Conservation (phyloP, 1,284 basidiomycete genomes). For the Apiotrichum veenhuisii region DNA sequence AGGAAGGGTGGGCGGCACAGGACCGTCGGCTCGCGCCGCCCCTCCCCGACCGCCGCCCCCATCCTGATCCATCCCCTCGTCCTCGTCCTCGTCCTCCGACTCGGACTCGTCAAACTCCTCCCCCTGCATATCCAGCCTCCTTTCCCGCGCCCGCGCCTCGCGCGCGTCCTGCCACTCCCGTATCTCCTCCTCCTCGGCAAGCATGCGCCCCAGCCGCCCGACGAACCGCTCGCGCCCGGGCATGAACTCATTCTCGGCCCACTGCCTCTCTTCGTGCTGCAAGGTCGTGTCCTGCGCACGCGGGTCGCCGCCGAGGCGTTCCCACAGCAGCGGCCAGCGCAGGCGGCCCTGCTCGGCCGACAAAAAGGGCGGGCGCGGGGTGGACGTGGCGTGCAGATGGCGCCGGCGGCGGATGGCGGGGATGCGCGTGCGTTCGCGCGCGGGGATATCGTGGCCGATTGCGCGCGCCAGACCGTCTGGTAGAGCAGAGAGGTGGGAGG, state of each 20-base stretch:
- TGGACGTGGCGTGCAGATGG: not conserved
- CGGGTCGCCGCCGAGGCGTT: constrained; percentile 39
- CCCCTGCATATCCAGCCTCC: constrained; percentile 27
- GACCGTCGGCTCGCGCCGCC: not conserved
- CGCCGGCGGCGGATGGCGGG: constrained; percentile 22
- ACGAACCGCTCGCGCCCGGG: constrained; percentile 32
- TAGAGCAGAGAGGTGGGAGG: constrained; percentile 2
- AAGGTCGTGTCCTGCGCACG: constrained; percentile 13
- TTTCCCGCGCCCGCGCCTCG: constrained; percentile 33
- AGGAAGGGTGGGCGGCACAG: not conserved
- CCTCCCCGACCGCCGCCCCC: not conserved
- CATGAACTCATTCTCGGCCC: constrained; percentile 35
- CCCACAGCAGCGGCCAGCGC: constrained; percentile 47
- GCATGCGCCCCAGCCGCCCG: constrained; percentile 41
- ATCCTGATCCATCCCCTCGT: constrained; percentile 3
- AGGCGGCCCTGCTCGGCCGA: constrained; percentile 30
- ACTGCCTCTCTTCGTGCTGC: constrained; percentile 31
- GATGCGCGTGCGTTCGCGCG: constrained; percentile 33
- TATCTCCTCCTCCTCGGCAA: constrained; percentile 45
- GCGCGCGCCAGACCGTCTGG: not conserved
- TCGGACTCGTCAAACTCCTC: constrained; percentile 45
- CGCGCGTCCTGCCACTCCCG: constrained; percentile 38
- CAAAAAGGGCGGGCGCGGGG: constrained; percentile 17
- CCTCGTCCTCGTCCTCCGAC: constrained; percentile 34
- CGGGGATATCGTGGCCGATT: constrained; percentile 16